phyloP scores from a whole-genome alignment of 2,329 filamentous ascomycete species.

The Lachnellula subtilissima region DNA sequence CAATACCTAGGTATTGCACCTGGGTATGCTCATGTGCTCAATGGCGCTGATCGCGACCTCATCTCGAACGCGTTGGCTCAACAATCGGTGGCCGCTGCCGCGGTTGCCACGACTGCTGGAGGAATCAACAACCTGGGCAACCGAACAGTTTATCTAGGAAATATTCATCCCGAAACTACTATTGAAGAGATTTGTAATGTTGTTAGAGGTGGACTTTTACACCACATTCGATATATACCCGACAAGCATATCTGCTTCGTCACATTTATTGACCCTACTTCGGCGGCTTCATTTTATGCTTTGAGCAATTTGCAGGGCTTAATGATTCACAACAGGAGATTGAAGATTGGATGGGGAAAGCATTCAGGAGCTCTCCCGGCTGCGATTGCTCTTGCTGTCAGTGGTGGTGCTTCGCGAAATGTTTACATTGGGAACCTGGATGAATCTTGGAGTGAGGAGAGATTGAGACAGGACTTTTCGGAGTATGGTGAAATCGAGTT shows the following conservation, averaged over 20 bases:
- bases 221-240: conserved; percentile 98
- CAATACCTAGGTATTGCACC: conserved; percentile 97
- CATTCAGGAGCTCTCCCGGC: conserved; percentile 94
- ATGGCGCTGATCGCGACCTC: conserved; percentile 90
- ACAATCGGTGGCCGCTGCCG: conserved; percentile 93
- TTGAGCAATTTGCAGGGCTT: conserved; percentile 94
- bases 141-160: conserved; percentile 94
- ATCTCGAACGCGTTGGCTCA: conserved; percentile 96
- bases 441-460: conserved; percentile 95
- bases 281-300: conserved; percentile 95
- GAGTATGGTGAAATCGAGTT: conserved; percentile 98
- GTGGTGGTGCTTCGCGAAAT: conserved; percentile 94
- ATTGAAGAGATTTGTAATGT: conserved; percentile 99
- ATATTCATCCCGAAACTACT: conserved; percentile 97
- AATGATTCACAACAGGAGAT: conserved; percentile 97
- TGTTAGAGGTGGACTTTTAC: conserved; percentile 87
- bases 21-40: conserved; percentile 92
- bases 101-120: conserved; percentile 92
- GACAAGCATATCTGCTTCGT: conserved; percentile 99
- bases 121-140: conserved; percentile 98
- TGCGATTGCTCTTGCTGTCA: conserved; percentile 92
- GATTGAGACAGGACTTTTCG: conserved; percentile 90
- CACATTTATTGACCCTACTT: conserved; percentile 97
- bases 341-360: conserved; percentile 99
- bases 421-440: conserved; percentile 98